A percentile compares a stretch with the other conserved stretches of the same genome.
Evolutionary conservation across 2,329 filamentous ascomycete species (phyloP).

Genomic region (Fusarium setosum): DNA sequence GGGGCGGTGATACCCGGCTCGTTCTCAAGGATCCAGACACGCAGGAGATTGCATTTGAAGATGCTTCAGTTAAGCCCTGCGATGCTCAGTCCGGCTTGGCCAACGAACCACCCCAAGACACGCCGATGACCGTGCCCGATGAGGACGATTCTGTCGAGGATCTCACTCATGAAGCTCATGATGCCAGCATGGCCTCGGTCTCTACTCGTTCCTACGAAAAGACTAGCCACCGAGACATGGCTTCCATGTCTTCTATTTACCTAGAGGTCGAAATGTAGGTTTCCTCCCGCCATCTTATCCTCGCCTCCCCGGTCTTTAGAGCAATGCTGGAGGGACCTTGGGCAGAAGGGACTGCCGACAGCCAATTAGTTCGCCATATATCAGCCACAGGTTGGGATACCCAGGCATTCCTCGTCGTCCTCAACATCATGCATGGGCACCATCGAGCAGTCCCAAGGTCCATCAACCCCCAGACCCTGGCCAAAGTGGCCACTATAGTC

Average conservation of each 20-base stretch:
- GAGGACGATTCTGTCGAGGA: too few species aligned
- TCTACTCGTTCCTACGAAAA: too few species aligned
- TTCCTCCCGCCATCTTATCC: not conserved
- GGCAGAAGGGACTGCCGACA: not conserved
- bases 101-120: too few species aligned
- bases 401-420: not conserved
- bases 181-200: too few species aligned
- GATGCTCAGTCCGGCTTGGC: too few species aligned
- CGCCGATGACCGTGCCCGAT: too few species aligned
- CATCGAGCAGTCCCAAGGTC: fast-evolving
- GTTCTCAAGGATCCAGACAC: too few species aligned
- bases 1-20: not conserved
- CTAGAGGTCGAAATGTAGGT: not conserved
- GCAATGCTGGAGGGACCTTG: not conserved
- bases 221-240: too few species aligned
- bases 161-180: too few species aligned
- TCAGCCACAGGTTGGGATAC: slow-evolving; percentile 1
- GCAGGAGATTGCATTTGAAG: too few species aligned
- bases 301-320: not conserved
- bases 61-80: not conserved
- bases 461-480: not conserved
- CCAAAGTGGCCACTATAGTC: slow-evolving; percentile 6
- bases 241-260: fast-evolving
- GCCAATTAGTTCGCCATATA: not conserved
- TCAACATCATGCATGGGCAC: slow-evolving; percentile 4